These are phyloP conservation scores for Lipomyces oligophaga DNA, from an alignment of 805 yeast species.

Conservation along the genomic window DNA sequence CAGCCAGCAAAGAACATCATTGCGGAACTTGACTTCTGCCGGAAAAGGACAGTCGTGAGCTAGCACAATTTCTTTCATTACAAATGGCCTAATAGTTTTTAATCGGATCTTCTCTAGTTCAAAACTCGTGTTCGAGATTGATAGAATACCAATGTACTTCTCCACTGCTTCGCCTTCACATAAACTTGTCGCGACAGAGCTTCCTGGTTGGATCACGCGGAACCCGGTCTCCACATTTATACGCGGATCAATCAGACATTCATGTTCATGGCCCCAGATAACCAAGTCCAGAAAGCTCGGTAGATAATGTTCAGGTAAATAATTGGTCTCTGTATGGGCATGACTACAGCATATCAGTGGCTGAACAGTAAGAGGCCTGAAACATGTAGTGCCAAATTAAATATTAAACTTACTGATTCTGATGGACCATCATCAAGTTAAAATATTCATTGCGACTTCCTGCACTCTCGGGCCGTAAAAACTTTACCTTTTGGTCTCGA, in stretches of 20 bases:
- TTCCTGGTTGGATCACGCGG: conserved; percentile 85
- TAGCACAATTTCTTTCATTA: conserved; percentile 62
- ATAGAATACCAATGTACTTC: conserved; percentile 67
- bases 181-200: conserved; percentile 87
- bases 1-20: conserved; percentile 58
- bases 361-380: too few relatives aligned
- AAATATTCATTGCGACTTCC: conserved; percentile 64
- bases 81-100: conserved; percentile 76
- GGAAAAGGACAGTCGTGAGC: conserved; percentile 50
- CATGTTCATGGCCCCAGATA: conserved; percentile 98
- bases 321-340: conserved; percentile 72
- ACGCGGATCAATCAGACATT: conserved; percentile 71
- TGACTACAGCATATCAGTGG: conserved; percentile 37
- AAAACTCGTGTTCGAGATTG: conserved; percentile 55
- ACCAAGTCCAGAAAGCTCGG: conserved; percentile 80
- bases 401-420: conserved; percentile 51
- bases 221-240: conserved; percentile 56
- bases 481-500: conserved; percentile 73
- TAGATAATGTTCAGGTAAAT: conserved; percentile 77
- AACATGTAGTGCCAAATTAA: neutral
- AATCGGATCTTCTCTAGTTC: conserved; percentile 58
- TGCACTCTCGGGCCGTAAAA: conserved; percentile 57
- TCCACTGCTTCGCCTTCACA: conserved; percentile 76
- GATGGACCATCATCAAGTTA: conserved; percentile 82
- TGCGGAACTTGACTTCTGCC: conserved; percentile 58